Evolutionary conservation across 176 grass and related monocot genomes (phyloP), one percentile per base, ranked within the genome.

Genomic region (Tillandsia fasciculata): DNA sequence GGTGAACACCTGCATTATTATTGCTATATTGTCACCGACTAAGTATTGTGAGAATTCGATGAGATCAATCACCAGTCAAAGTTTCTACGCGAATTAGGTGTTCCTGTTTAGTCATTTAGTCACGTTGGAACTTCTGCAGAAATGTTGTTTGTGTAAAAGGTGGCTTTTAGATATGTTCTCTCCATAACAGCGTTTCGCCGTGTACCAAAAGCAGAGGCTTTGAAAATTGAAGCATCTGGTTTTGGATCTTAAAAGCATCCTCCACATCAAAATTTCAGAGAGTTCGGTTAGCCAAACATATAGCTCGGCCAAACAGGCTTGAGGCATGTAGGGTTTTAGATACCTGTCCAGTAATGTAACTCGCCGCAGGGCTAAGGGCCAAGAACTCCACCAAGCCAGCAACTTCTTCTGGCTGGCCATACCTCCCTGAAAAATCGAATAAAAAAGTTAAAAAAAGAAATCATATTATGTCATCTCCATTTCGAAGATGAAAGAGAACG

Each of bases 341-440:
- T 29, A 92, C 89, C 85, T 92, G 89, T 26, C 89, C 89, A 53
- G 89, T 92, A 29, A 92, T 88, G 77, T 92, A 92, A 57, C 82
- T 82, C 13, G 82, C 82, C 20, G 85, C 80, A 61, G 85, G 74
- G 73, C 58, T 85, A 24, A 92, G 80, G 10, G 89, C 77, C 26
- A 92, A 68, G 69, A 94, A 89, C 9, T 89, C 86, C 9, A 94
- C 86, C n/a, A 94, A 54, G 24, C 86, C 90, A 12, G 83, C 90
- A 56, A 94, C 90, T 12, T 89, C 83, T 80, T 99, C 94, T 63
- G 94, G 84, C 49, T 85, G 77, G 24, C 94, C 94, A 66, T 85
- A 93, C 73, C 94, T 90, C 77, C 87, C 94, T 99, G 66, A 52
- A 13, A 65, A 72, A 66, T 66, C 7, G 29, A 67, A 13, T 15